Conservation (phyloP, 1,284 basidiomycete species). For the Apiotrichum brassicae region DNA sequence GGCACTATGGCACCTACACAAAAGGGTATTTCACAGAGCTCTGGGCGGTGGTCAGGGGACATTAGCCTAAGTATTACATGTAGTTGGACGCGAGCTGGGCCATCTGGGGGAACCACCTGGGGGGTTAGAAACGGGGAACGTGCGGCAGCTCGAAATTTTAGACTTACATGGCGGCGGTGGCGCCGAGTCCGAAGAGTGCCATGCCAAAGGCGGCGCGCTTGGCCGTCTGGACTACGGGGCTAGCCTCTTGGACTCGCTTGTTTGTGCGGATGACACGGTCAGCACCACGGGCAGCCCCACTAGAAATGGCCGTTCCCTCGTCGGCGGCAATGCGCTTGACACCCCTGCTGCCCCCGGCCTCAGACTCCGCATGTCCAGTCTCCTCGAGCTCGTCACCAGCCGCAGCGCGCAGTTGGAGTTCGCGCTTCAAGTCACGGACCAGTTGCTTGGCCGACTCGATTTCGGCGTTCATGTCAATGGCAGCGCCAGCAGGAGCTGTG, state of each 20-base stretch:
- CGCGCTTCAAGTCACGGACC: slow-evolving; percentile 41
- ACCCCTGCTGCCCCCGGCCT: slow-evolving; percentile 26
- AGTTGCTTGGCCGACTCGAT: slow-evolving; percentile 44
- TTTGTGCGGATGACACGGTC: slow-evolving; percentile 36
- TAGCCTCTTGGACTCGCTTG: slow-evolving; percentile 30
- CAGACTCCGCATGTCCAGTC: slow-evolving; percentile 24
- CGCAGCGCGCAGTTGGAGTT: slow-evolving; percentile 33
- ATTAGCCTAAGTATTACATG: neutral
- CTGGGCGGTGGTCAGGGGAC: neutral
- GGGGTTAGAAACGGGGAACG: neutral
- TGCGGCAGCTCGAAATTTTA: neutral
- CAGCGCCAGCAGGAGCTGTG: slow-evolving; percentile 31
- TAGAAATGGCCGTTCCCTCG: slow-evolving; percentile 31
- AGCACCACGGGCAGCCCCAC: slow-evolving; percentile 22
- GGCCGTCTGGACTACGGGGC: slow-evolving; percentile 21
- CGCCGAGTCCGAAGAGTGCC: slow-evolving; percentile 42
- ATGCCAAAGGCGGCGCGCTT: slow-evolving; percentile 42
- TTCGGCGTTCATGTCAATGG: slow-evolving; percentile 41
- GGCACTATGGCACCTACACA: slow-evolving; percentile 2
- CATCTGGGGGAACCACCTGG: neutral
- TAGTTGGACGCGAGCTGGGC: slow-evolving; percentile 1
- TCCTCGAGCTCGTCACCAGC: slow-evolving; percentile 42
- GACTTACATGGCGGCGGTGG: slow-evolving; percentile 40
- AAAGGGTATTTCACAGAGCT: no score
- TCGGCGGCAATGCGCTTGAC: slow-evolving; percentile 37